Percentiles rank a stretch among this genome's conserved stretches.
Conservation (phyloP, 1,284 basidiomycete species). For the Cryptococcus sp. region DNA sequence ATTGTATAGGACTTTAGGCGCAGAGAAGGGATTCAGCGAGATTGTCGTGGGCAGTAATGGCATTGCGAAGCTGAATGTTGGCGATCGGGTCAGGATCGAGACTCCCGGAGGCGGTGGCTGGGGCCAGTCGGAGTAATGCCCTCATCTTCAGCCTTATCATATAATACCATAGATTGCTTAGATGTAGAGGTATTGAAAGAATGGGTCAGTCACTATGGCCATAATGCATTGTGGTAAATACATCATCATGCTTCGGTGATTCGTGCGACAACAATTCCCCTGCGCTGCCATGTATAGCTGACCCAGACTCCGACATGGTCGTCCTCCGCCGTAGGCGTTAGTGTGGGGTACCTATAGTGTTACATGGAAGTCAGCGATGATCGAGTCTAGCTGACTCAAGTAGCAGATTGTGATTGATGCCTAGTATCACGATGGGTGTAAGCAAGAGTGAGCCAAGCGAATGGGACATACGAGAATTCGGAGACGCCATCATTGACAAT, state of each 20-base stretch:
- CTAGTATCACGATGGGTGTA: no score
- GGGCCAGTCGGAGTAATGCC: slow-evolving; percentile 56
- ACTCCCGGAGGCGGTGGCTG: slow-evolving; percentile 93
- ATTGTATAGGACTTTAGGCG: slow-evolving; percentile 77
- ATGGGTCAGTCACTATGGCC: no score
- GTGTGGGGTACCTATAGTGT: slow-evolving; percentile 13
- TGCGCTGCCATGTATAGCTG: slow-evolving; percentile 24
- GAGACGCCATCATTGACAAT: slow-evolving; percentile 25
- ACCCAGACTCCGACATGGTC: slow-evolving; percentile 21
- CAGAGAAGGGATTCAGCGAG: slow-evolving; percentile 53
- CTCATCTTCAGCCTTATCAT: no score
- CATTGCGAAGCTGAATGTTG: slow-evolving; percentile 80
- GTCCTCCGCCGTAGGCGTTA: slow-evolving; percentile 14
- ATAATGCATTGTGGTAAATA: no score
- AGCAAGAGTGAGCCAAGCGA: no score
- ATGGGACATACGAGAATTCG: slow-evolving; percentile 24
- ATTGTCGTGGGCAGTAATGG: slow-evolving; percentile 92
- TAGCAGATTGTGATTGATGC: background rate
- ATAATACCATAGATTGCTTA: no score
- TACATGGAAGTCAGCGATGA: background rate
- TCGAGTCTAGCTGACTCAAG: background rate
- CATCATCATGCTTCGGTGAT: background rate
- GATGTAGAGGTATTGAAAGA: no score
- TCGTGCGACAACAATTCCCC: slow-evolving; percentile 6
- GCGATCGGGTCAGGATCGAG: slow-evolving; percentile 76